phyloP scores from a whole-genome alignment of 768 basidiomycete species.

The Podaxis rugospora region DNA sequence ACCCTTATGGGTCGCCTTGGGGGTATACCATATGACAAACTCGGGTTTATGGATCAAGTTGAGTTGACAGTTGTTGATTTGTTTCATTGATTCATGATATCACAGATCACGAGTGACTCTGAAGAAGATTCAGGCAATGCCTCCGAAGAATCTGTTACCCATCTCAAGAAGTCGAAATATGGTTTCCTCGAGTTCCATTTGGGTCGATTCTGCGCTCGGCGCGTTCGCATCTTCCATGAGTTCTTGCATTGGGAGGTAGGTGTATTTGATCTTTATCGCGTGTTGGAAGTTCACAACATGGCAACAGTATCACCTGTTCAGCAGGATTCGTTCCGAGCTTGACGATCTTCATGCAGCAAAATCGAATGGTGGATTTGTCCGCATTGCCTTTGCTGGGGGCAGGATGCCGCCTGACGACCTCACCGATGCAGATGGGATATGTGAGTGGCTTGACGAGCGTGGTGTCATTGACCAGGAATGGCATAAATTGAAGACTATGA shows the following conservation, averaged over 20 bases:
- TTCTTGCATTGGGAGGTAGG: slow-evolving; percentile 84
- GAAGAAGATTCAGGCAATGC: slow-evolving; percentile 16
- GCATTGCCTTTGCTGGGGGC: slow-evolving; percentile 51
- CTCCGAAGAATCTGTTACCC: slow-evolving; percentile 1
- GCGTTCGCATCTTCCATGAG: slow-evolving; percentile 63
- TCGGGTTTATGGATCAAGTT: slow-evolving; percentile 51
- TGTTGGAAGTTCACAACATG: slow-evolving; percentile 12
- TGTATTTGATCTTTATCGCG: slow-evolving; percentile 6
- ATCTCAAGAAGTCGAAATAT: slow-evolving; percentile 3
- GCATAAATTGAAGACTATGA: slow-evolving; percentile 65
- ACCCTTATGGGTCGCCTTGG: slow-evolving; percentile 56
- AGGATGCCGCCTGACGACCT: slow-evolving; percentile 61
- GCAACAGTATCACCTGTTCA: slow-evolving; percentile 61
- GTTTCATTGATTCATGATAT: background rate
- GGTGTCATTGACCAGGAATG: slow-evolving; percentile 65
- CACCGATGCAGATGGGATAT: slow-evolving; percentile 70
- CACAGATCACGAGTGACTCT: slow-evolving; percentile 2
- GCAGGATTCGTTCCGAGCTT: slow-evolving; percentile 52
- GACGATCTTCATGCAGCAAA: slow-evolving; percentile 40
- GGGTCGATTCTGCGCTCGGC: slow-evolving; percentile 75
- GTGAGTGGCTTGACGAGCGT: slow-evolving; percentile 76
- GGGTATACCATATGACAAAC: slow-evolving; percentile 66
- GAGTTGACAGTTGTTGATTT: background rate
- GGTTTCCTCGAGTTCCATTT: slow-evolving; percentile 45
- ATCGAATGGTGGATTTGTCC: slow-evolving; percentile 45